Percentiles rank a stretch among this genome's conserved stretches.
Evolutionary conservation across 2,329 filamentous ascomycete species (phyloP).

Genomic region (Curvularia hawaiiensis): DNA sequence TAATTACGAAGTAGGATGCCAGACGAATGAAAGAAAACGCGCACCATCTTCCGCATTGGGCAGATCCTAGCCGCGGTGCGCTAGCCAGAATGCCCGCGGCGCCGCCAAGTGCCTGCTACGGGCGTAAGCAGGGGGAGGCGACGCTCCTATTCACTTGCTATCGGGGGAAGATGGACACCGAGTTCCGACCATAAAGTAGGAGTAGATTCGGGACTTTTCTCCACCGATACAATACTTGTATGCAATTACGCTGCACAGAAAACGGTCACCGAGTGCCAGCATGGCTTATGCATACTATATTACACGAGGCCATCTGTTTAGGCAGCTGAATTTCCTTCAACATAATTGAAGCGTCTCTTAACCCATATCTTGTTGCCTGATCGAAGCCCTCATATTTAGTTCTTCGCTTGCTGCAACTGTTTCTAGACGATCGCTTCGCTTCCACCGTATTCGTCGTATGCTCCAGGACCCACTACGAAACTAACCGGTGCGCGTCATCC

Average conservation of each 20-base stretch:
- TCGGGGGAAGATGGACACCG: background rate
- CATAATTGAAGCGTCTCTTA: background rate
- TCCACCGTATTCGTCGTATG: conserved; percentile 11
- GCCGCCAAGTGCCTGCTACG: background rate
- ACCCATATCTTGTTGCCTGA: background rate
- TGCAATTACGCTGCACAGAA: background rate
- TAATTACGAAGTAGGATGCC: background rate
- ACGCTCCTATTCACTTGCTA: background rate
- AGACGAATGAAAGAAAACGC: background rate
- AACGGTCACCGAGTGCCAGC: background rate
- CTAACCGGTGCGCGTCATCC: conserved; percentile 7
- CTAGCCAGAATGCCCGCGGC: background rate
- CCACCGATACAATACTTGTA: background rate
- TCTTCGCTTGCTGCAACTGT: background rate
- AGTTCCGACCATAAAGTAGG: background rate
- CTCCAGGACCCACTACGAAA: conserved; percentile 3
- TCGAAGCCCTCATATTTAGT: background rate
- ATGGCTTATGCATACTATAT: background rate
- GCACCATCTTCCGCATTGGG: background rate
- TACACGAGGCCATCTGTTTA: background rate
- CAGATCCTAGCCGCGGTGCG: background rate
- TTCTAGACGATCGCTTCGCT: background rate
- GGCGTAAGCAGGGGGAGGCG: background rate
- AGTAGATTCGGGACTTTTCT: background rate
- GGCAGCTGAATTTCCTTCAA: background rate